phyloP scores from a whole-genome alignment of 257 asterid genomes.

The Przewalskia tangutica region DNA sequence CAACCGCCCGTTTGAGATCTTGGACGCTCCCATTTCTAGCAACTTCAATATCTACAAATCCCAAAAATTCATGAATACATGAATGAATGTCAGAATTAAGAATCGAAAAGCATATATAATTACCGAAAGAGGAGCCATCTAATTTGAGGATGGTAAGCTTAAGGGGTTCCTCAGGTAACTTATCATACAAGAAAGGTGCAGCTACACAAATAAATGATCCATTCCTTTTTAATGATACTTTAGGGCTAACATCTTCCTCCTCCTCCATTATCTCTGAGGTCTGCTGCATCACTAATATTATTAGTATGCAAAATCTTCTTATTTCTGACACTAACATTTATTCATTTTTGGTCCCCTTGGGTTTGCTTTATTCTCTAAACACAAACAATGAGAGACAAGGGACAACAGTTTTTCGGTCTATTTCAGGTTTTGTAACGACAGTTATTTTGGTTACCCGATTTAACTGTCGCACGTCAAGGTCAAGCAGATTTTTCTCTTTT shows the following conservation, averaged over 20 bases:
- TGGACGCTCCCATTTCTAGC: conserved; percentile 8
- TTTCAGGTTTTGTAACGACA: neutral
- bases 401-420: neutral
- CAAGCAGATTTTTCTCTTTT: neutral
- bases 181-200: conserved; percentile 8
- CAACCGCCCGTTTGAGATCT: conserved; percentile 14
- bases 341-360: neutral
- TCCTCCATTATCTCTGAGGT: neutral
- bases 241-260: conserved; percentile 1
- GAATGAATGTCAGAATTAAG: neutral
- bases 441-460: conserved; percentile 6
- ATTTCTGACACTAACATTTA: neutral
- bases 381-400: neutral
- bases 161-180: conserved; percentile 6
- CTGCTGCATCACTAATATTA: neutral
- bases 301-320: neutral
- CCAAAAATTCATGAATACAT: neutral
- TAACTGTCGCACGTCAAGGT: neutral
- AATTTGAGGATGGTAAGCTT: conserved; percentile 14
- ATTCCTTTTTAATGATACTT: neutral
- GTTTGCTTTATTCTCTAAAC: neutral
- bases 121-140: conserved; percentile 13
- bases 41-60: conserved; percentile 8
- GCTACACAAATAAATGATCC: conserved; percentile 5
- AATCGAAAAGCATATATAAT: neutral